These are phyloP conservation scores for Trapa bicornis DNA, from an alignment of 345 rosid species.

Conservation along the genomic window DNA sequence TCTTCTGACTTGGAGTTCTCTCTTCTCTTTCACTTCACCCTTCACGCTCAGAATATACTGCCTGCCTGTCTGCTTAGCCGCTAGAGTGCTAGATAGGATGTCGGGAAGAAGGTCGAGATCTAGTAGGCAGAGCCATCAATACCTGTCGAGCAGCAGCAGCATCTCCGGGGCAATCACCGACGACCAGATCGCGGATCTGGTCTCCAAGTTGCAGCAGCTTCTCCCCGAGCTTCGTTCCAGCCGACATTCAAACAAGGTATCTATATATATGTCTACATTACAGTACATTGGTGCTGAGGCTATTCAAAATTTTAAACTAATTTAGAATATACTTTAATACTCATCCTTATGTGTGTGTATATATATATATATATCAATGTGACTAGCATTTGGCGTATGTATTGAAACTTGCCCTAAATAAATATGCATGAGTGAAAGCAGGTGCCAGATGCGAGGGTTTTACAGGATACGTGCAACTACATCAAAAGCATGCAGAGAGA, in stretches of 20 bases:
- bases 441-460: slow-evolving; percentile 86
- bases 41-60: not conserved
- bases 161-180: slow-evolving; percentile 53
- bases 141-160: not conserved
- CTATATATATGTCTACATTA: not conserved
- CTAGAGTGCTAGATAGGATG: not conserved
- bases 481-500: slow-evolving; percentile 78
- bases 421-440: slow-evolving; percentile 5
- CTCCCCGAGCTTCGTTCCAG: slow-evolving; percentile 75
- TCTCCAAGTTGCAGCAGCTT: slow-evolving; percentile 71
- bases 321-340: no score
- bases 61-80: no score
- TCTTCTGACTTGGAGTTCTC: no score
- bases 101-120: slow-evolving; percentile 71
- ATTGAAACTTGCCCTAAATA: no score
- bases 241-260: slow-evolving; percentile 70
- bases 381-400: no score
- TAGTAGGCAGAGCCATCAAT: slow-evolving; percentile 3
- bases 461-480: slow-evolving; percentile 94
- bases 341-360: no score
- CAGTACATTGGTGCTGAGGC: slow-evolving; percentile 2
- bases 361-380: no score
- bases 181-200: slow-evolving; percentile 76
- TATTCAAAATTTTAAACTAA: no score
- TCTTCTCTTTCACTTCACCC: not conserved